Conservation (phyloP, 73 alveolate species). For the Halteria grandinella region DNA sequence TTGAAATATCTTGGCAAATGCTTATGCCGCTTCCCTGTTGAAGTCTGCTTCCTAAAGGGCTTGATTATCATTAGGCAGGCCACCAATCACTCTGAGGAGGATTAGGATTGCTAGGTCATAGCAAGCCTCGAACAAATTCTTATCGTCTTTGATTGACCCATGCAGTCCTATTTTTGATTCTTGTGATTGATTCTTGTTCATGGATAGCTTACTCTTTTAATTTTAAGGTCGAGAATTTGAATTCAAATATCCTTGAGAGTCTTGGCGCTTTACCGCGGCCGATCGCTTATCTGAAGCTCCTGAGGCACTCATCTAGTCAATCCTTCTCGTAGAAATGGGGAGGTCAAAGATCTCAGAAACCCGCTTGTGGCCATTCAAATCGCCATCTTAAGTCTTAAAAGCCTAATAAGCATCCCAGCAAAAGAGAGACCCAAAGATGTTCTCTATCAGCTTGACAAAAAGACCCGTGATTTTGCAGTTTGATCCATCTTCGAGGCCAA, state of each 20-base stretch:
- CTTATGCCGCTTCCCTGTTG: too few relatives aligned
- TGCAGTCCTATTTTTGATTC: too few relatives aligned
- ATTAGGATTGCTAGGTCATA: conserved; percentile 1
- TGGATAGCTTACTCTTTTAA: neutral
- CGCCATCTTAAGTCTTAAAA: neutral
- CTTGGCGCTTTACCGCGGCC: neutral
- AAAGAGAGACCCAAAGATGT: conserved; percentile 3
- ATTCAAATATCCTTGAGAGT: neutral
- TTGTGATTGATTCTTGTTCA: neutral
- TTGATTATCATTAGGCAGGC: neutral
- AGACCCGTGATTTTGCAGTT: too few relatives aligned
- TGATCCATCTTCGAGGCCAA: too few relatives aligned
- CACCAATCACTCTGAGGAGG: neutral
- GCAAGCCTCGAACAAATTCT: conserved; percentile 16
- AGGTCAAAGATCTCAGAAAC: neutral
- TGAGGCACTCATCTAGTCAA: neutral
- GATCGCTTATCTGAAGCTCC: neutral
- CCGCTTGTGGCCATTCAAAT: neutral
- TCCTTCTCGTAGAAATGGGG: neutral
- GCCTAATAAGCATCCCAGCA: conserved; percentile 4
- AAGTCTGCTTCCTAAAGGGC: conserved; percentile 6
- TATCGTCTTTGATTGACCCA: too few relatives aligned
- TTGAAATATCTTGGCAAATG: neutral
- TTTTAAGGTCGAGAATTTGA: too few relatives aligned
- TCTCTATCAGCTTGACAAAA: conserved; percentile 13